Conservation (phyloP, 2,329 filamentous ascomycete genomes). For the Trichoderma aggressivum region DNA sequence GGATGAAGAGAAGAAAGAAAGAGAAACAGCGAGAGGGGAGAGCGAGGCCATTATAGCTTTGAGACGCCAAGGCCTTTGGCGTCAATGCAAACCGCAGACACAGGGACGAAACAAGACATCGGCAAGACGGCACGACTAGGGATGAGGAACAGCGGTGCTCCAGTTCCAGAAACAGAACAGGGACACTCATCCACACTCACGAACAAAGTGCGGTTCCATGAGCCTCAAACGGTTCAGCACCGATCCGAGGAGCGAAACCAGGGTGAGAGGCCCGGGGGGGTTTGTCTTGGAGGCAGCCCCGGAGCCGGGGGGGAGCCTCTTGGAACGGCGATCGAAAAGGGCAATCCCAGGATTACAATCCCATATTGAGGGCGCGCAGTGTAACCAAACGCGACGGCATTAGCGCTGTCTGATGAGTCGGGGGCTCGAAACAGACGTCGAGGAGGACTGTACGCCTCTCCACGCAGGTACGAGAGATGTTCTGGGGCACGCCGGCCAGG, state of each 20-base stretch:
- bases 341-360: background rate
- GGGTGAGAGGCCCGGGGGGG: background rate
- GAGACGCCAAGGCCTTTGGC: constrained; percentile 40
- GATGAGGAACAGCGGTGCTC: constrained; percentile 16
- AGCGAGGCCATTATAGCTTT: constrained; percentile 28
- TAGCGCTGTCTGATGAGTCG: constrained; percentile 12
- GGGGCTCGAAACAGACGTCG: constrained; percentile 13
- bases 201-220: background rate
- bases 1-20: constrained; percentile 32
- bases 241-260: constrained; percentile 1
- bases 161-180: constrained; percentile 15
- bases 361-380: background rate
- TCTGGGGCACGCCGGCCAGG: background rate
- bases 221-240: constrained; percentile 9
- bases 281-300: background rate
- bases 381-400: constrained; percentile 1
- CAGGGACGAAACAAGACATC: constrained; percentile 32
- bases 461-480: constrained; percentile 14
- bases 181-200: constrained; percentile 3
- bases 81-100: constrained; percentile 34
- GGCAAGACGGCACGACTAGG: constrained; percentile 28
- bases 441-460: background rate
- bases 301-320: background rate
- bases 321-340: background rate
- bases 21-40: constrained; percentile 26